These are phyloP conservation scores for Leptodontidium sp. DNA, from an alignment of 2,329 filamentous ascomycete species.

Conservation along the genomic window DNA sequence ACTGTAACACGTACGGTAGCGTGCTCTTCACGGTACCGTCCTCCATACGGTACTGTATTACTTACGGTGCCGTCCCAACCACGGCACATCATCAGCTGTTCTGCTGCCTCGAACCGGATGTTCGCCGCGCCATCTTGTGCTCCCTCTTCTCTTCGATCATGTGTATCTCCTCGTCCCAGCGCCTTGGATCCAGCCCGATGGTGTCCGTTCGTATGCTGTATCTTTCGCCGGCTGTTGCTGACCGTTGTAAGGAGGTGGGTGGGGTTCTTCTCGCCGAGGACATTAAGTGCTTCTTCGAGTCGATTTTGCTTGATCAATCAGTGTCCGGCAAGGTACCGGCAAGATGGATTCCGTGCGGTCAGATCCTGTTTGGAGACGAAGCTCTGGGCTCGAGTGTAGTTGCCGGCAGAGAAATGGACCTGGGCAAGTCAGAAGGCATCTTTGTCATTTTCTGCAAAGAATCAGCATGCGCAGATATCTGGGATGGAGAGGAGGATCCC, in stretches of 20 bases:
- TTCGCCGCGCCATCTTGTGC: constrained; percentile 73
- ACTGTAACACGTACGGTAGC: too few relatives aligned
- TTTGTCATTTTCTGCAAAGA: constrained; percentile 81
- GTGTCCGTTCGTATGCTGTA: constrained; percentile 69
- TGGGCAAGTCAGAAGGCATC: constrained; percentile 99
- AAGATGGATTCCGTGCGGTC: constrained; percentile 81
- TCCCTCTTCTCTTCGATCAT: constrained; percentile 42
- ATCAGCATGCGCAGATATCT: constrained; percentile 27
- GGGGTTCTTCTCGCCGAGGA: constrained; percentile 94
- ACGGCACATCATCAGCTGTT: too few relatives aligned
- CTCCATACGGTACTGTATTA: too few relatives aligned
- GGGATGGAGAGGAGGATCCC: constrained; percentile 47
- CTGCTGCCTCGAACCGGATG: constrained; percentile 89
- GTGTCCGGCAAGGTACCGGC: constrained; percentile 91
- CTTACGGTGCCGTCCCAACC: too few relatives aligned
- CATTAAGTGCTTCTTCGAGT: constrained; percentile 84
- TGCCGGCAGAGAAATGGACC: constrained; percentile 93
- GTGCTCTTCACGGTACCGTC: too few relatives aligned
- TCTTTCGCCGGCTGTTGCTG: constrained; percentile 71
- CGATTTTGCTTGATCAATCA: constrained; percentile 93
- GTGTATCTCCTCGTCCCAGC: constrained; percentile 41
- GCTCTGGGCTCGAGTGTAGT: constrained; percentile 90
- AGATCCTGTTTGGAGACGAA: constrained; percentile 87
- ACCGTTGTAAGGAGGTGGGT: constrained; percentile 79
- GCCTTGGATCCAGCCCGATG: constrained; percentile 59